These are phyloP conservation scores for Tolypocladium inflatum DNA, from an alignment of 2,329 filamentous ascomycete genomes.

Conservation along the genomic window DNA sequence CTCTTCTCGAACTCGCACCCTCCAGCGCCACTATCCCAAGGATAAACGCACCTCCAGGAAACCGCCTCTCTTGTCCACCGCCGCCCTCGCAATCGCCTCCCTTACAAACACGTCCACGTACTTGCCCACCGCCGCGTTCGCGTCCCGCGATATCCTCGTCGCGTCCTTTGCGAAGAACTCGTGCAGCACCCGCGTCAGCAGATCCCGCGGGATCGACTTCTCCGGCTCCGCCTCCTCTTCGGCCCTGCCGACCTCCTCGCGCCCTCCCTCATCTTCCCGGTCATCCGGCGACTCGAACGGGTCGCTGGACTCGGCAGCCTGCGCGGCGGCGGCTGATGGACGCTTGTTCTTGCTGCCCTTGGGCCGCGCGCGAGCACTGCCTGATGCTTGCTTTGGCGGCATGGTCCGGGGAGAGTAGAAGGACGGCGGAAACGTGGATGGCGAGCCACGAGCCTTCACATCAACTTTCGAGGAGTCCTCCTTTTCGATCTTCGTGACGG, in stretches of 20 bases:
- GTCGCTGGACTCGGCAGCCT: slow-evolving; percentile 20
- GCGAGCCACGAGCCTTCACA: neutral
- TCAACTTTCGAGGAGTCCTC: neutral
- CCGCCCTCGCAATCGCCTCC: slow-evolving; percentile 75
- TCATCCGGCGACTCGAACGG: slow-evolving; percentile 26
- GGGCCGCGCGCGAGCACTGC: slow-evolving; percentile 25
- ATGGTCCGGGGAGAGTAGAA: slow-evolving; percentile 15
- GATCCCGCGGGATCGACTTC: slow-evolving; percentile 56
- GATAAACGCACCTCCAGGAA: slow-evolving; percentile 60
- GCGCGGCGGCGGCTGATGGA: slow-evolving; percentile 9
- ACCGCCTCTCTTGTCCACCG: slow-evolving; percentile 57
- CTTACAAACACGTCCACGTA: slow-evolving; percentile 89
- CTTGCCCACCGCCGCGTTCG: slow-evolving; percentile 65
- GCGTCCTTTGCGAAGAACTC: slow-evolving; percentile 65
- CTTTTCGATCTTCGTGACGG: neutral
- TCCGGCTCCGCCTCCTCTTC: slow-evolving; percentile 26
- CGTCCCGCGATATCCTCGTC: slow-evolving; percentile 67
- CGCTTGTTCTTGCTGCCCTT: slow-evolving; percentile 16
- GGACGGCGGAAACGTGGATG: neutral
- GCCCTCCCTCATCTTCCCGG: slow-evolving; percentile 11
- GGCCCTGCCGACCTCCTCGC: slow-evolving; percentile 8
- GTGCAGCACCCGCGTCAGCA: slow-evolving; percentile 69
- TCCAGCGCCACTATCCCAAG: neutral
- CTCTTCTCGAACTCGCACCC: neutral
- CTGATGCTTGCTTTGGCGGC: slow-evolving; percentile 31